phyloP scores from a whole-genome alignment of 208 protist genomes.

The Leishmania tarentolae region DNA sequence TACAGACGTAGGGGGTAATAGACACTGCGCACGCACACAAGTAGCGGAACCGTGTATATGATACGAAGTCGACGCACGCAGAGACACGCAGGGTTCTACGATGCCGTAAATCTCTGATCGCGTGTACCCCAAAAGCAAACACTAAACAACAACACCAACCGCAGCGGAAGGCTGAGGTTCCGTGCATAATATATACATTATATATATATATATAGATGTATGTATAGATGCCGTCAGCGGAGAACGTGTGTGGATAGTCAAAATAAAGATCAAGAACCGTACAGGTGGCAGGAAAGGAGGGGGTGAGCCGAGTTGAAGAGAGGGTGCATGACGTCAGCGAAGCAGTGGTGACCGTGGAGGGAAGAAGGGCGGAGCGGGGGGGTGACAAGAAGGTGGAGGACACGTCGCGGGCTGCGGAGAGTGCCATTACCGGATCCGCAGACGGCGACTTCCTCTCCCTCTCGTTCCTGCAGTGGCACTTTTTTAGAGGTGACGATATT shows the following conservation, averaged over 20 bases:
- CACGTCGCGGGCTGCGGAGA: not conserved
- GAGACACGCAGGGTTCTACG: not conserved
- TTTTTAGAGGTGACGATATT: not conserved
- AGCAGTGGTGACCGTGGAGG: not conserved
- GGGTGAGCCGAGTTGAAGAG: not conserved
- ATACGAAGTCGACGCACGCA: not conserved
- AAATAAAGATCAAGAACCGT: not conserved
- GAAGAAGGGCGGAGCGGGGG: not conserved
- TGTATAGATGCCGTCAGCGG: not conserved
- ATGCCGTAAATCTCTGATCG: not conserved
- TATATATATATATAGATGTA: not conserved
- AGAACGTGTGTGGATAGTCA: not conserved
- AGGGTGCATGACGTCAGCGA: not conserved
- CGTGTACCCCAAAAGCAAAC: not conserved
- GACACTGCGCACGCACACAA: not conserved
- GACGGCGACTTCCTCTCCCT: not conserved
- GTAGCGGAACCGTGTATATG: not conserved
- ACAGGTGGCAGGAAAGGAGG: not conserved
- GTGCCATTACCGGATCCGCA: not conserved
- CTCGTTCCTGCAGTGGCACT: not conserved
- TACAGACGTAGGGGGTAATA: not conserved
- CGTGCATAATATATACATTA: no score
- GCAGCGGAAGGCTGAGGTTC: not conserved
- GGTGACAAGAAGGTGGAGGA: not conserved
- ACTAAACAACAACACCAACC: not conserved